These are phyloP conservation scores for Agrocybe pediades DNA, from an alignment of 768 basidiomycete genomes.

Conservation along the genomic window DNA sequence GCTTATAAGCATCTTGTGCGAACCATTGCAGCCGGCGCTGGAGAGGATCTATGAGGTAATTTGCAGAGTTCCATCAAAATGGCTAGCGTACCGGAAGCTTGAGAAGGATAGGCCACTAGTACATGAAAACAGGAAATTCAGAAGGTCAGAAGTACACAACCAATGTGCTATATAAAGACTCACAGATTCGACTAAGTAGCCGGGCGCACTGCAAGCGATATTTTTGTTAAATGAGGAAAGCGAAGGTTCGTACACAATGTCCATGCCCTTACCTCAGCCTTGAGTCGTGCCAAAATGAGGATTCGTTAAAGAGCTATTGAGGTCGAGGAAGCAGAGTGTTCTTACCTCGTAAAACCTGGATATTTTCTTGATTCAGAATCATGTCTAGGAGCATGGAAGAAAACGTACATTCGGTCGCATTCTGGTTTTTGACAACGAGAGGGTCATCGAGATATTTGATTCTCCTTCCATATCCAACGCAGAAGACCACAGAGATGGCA, in stretches of 20 bases:
- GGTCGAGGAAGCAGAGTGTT: neutral
- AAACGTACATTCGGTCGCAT: conserved; percentile 23
- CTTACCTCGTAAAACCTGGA: conserved; percentile 5
- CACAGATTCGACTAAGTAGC: conserved; percentile 22
- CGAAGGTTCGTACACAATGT: no score
- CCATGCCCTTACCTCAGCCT: neutral
- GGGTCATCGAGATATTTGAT: conserved; percentile 23
- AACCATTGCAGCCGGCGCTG: conserved; percentile 34
- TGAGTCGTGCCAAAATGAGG: no score
- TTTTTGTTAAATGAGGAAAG: no score
- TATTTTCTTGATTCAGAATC: neutral
- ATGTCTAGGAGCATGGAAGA: neutral
- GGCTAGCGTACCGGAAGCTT: conserved; percentile 12
- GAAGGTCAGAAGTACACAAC: neutral
- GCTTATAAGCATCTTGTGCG: conserved; percentile 25
- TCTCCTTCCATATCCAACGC: conserved; percentile 25
- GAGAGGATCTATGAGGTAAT: neutral
- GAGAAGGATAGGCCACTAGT: conserved; percentile 20
- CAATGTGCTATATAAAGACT: neutral
- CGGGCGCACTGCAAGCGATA: neutral
- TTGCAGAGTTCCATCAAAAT: neutral
- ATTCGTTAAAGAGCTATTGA: no score
- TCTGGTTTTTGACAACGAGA: conserved; percentile 21
- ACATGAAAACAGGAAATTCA: neutral
- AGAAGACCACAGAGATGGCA: conserved; percentile 23